Percentiles rank a stretch among this genome's conserved stretches.
phyloP scores from a whole-genome alignment of 495 filamentous ascomycete genomes.

The Trypethelium eluteriae region DNA sequence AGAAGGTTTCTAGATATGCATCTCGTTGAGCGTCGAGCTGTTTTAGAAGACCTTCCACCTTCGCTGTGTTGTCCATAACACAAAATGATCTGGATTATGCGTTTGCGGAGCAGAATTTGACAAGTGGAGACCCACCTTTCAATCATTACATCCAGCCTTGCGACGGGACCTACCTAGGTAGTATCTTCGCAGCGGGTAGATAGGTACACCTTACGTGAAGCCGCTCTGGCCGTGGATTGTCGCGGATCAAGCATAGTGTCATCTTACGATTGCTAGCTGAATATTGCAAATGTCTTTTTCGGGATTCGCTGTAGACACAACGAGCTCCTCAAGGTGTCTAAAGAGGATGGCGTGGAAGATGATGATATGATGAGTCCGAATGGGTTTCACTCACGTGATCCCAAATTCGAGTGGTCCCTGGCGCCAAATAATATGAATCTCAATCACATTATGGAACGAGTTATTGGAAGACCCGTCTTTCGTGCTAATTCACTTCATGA shows the following conservation, averaged over 20 bases:
- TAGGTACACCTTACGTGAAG: not conserved
- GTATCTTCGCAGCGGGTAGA: not conserved
- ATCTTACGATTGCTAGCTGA: not conserved
- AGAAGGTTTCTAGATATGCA: conserved; percentile 20
- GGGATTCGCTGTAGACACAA: not conserved
- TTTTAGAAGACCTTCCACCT: conserved; percentile 14
- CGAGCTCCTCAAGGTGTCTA: not conserved
- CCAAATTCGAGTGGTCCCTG: no score
- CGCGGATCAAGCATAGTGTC: no score
- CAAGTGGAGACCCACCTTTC: not conserved
- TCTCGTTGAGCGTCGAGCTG: conserved; percentile 20
- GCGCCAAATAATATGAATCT: no score
- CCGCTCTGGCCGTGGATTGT: no score
- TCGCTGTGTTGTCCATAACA: not conserved
- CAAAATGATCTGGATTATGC: not conserved
- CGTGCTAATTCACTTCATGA: no score
- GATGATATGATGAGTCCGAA: not conserved
- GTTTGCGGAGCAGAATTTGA: not conserved
- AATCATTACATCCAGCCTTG: not conserved
- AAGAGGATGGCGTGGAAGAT: not conserved
- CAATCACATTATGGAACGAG: no score
- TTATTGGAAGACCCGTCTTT: no score
- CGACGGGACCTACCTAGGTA: not conserved
- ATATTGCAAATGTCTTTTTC: not conserved
- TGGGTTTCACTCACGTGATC: not conserved